A percentile compares a stretch with the other conserved stretches of the same genome.
phyloP scores from a whole-genome alignment of 768 basidiomycete genomes.

The Ramaria rubella region DNA sequence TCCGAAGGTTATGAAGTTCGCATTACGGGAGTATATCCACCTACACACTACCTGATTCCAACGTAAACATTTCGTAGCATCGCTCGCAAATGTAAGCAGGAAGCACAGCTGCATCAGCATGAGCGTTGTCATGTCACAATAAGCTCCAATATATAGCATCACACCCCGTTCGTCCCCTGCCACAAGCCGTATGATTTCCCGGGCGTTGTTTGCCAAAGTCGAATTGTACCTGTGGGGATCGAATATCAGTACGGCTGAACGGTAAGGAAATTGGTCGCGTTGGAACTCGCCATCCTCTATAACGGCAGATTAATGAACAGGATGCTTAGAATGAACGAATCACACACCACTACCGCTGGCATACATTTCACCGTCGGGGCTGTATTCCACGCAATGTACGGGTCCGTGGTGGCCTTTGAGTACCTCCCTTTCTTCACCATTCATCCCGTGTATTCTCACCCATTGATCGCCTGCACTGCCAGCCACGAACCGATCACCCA shows the following conservation, averaged over 20 bases:
- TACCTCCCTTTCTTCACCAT: constrained; percentile 85
- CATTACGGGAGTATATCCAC: no score
- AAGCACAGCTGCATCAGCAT: not conserved
- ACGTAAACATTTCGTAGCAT: not conserved
- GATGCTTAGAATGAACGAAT: constrained; percentile 9
- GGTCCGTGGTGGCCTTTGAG: constrained; percentile 97
- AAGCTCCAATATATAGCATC: not conserved
- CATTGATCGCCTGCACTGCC: constrained; percentile 89
- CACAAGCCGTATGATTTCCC: constrained; percentile 89
- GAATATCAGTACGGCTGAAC: not conserved
- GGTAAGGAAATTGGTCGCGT: not conserved
- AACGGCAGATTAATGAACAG: constrained; percentile 10
- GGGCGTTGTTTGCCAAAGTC: constrained; percentile 95
- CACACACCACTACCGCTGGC: constrained; percentile 91
- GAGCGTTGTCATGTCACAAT: not conserved
- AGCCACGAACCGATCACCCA: constrained; percentile 86
- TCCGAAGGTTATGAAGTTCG: no score
- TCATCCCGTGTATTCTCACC: constrained; percentile 89
- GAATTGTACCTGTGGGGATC: constrained; percentile 67
- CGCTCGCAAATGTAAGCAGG: not conserved
- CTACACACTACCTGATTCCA: constrained; percentile 1
- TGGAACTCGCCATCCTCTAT: constrained; percentile 64
- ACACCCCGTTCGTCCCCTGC: constrained; percentile 44
- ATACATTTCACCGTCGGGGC: constrained; percentile 96
- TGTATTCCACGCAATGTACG: constrained; percentile 89